These are phyloP conservation scores for Aspergillus bombycis DNA, from an alignment of 2,329 filamentous ascomycete species.

Conservation along the genomic window DNA sequence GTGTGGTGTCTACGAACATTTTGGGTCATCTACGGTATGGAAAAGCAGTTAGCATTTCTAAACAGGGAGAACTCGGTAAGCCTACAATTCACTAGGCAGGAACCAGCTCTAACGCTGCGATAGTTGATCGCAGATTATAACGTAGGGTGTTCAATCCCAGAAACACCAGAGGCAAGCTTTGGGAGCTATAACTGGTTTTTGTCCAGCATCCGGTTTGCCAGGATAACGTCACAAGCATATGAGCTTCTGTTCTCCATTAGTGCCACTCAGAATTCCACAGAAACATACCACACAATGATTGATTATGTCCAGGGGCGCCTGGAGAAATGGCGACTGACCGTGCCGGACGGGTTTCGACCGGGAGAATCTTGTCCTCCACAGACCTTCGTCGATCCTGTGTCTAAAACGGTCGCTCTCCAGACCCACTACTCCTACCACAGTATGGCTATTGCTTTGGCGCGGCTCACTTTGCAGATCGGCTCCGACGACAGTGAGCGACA, in stretches of 20 bases:
- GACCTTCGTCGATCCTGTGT: slow-evolving; percentile 8
- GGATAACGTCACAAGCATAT: slow-evolving; percentile 38
- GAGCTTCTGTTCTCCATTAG: slow-evolving; percentile 40
- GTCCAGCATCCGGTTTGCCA: slow-evolving; percentile 30
- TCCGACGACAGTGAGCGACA: background rate
- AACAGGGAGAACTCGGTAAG: slow-evolving; percentile 36
- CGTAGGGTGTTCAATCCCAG: slow-evolving; percentile 41
- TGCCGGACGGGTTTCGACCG: background rate
- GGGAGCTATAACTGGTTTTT: slow-evolving; percentile 42
- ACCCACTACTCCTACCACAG: slow-evolving; percentile 1
- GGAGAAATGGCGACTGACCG: background rate
- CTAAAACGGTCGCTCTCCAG: background rate
- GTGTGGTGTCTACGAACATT: slow-evolving; percentile 33
- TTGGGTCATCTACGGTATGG: slow-evolving; percentile 45
- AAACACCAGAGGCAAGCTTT: slow-evolving; percentile 35
- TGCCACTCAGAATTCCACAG: slow-evolving; percentile 22
- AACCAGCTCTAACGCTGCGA: background rate
- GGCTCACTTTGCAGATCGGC: background rate
- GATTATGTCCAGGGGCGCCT: background rate
- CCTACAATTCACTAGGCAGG: background rate
- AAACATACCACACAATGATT: background rate
- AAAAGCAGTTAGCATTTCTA: slow-evolving; percentile 40
- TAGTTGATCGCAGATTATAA: slow-evolving; percentile 36
- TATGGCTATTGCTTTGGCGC: background rate
- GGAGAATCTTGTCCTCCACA: slow-evolving; percentile 8